Conservation (phyloP, 306 rosid genomes). For the Phaseolus lunatus region DNA sequence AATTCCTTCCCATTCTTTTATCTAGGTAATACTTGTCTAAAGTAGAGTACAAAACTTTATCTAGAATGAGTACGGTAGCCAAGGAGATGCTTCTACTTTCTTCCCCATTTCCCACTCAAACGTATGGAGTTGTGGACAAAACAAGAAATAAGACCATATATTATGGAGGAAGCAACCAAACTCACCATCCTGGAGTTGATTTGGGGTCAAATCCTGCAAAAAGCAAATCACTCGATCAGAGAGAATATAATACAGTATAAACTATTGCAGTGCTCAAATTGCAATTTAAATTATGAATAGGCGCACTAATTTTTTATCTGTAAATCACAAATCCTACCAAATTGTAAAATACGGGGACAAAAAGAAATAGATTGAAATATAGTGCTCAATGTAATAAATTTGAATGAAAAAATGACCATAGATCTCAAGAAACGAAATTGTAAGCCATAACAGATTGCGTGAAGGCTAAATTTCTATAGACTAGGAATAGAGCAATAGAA, state of each 20-base stretch:
- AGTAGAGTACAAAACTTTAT: constrained; percentile 19
- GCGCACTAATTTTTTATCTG: neutral
- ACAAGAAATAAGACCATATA: neutral
- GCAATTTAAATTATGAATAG: neutral
- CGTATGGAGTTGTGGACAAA: neutral
- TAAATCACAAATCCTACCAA: neutral
- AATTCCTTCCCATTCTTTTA: constrained; percentile 23
- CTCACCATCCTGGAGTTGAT: constrained; percentile 93
- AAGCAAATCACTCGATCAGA: constrained; percentile 46
- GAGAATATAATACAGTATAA: neutral
- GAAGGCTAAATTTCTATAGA: no score
- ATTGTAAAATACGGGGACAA: neutral
- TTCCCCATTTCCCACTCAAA: constrained; percentile 24
- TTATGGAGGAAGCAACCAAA: constrained; percentile 27
- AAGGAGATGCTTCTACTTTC: constrained; percentile 19
- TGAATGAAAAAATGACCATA: neutral
- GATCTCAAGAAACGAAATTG: no score
- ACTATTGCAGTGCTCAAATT: neutral
- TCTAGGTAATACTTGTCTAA: constrained; percentile 8
- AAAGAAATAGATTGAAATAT: neutral
- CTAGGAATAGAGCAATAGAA: no score
- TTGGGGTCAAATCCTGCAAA: constrained; percentile 91
- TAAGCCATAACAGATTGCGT: no score
- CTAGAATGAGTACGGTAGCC: constrained; percentile 9
- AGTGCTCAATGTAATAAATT: neutral